phyloP scores from a whole-genome alignment of 2,329 filamentous ascomycete species.

The Diaporthe longicolla region DNA sequence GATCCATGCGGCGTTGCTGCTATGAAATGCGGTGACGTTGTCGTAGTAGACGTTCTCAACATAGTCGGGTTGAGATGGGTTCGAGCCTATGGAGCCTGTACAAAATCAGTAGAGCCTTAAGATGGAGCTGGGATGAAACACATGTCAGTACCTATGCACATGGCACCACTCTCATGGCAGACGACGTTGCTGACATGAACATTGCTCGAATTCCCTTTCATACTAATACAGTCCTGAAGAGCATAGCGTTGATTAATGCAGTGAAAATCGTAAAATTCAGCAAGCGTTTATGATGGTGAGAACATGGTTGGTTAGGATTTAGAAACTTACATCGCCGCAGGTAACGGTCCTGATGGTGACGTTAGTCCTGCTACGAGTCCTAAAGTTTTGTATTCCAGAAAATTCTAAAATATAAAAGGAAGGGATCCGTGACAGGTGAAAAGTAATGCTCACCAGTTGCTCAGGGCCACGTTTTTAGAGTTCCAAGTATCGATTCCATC shows the following conservation, averaged over 20 bases:
- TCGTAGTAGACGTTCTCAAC: conserved; percentile 56
- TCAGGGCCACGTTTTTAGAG: conserved; percentile 60
- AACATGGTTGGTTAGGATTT: neutral
- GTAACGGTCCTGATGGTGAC: conserved; percentile 51
- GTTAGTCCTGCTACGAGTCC: too few relatives aligned
- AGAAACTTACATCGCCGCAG: conserved; percentile 54
- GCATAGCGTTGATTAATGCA: neutral
- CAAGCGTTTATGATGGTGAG: too few relatives aligned
- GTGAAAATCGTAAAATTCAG: neutral
- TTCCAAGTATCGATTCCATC: conserved; percentile 67
- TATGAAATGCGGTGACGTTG: conserved; percentile 55
- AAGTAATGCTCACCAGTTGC: conserved; percentile 55
- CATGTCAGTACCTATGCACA: conserved; percentile 46
- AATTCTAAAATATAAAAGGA: too few relatives aligned
- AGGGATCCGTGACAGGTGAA: too few relatives aligned
- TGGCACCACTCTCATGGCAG: conserved; percentile 57
- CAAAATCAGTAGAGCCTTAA: neutral
- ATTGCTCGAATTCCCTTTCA: conserved; percentile 59
- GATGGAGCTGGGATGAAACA: neutral
- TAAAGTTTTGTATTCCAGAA: too few relatives aligned
- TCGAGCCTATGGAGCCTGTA: conserved; percentile 53
- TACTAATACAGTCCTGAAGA: conserved; percentile 55
- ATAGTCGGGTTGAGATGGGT: conserved; percentile 50
- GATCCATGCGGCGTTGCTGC: conserved; percentile 58
- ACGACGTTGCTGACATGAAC: conserved; percentile 54